Percentiles rank a stretch among this genome's conserved stretches.
These are phyloP conservation scores for Pleurotus cornucopiae DNA, from an alignment of 768 basidiomycete genomes.

Conservation along the genomic window DNA sequence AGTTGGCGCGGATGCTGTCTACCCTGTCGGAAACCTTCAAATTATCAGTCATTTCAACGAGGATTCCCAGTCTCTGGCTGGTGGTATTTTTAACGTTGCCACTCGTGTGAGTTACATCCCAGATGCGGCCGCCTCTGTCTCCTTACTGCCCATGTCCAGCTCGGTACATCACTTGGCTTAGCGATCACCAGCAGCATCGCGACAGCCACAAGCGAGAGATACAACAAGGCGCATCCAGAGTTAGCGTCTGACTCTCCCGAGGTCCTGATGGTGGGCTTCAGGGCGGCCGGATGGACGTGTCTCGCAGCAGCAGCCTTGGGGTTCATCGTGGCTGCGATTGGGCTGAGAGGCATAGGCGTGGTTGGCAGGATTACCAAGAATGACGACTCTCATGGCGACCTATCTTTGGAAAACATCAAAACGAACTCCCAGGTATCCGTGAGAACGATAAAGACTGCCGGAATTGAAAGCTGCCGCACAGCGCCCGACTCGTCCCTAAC, in stretches of 20 bases:
- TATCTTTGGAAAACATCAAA: conserved; percentile 5
- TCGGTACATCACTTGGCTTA: conserved; percentile 30
- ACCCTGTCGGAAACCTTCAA: conserved; percentile 28
- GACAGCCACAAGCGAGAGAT: conserved; percentile 20
- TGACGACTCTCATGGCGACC: conserved; percentile 2
- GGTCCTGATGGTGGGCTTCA: conserved; percentile 28
- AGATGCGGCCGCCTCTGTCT: not conserved
- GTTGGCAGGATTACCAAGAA: conserved; percentile 14
- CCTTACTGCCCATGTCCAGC: conserved; percentile 12
- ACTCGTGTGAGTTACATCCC: conserved; percentile 17
- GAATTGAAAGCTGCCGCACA: conserved; percentile 8
- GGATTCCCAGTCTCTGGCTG: conserved; percentile 29
- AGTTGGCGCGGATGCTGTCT: conserved; percentile 25
- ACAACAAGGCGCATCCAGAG: conserved; percentile 16
- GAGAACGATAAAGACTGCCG: conserved; percentile 5
- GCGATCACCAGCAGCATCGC: conserved; percentile 27
- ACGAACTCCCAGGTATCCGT: conserved; percentile 1
- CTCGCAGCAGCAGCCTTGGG: conserved; percentile 12
- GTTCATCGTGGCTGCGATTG: conserved; percentile 12
- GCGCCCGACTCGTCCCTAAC: conserved; percentile 5
- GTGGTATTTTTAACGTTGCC: conserved; percentile 29
- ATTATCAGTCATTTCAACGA: conserved; percentile 23
- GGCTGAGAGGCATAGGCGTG: conserved; percentile 16
- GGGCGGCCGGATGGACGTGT: conserved; percentile 25
- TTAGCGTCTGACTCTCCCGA: conserved; percentile 18